These are phyloP conservation scores for Porcisia hertigi DNA, from an alignment of 208 protist species.

Conservation along the genomic window DNA sequence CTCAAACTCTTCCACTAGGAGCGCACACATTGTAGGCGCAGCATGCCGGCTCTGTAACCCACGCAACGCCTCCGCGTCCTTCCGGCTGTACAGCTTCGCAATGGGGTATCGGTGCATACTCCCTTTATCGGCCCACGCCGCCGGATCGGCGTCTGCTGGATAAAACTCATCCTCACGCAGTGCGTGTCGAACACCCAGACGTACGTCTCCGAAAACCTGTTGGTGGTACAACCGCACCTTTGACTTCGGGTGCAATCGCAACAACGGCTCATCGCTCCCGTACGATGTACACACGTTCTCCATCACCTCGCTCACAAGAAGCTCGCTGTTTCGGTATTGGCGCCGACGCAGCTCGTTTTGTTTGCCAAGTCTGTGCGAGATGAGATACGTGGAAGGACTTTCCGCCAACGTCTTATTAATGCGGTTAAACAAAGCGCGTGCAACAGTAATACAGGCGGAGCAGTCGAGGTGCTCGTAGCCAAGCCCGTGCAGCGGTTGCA, in stretches of 20 bases:
- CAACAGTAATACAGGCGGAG: conserved; percentile 77
- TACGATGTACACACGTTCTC: conserved; percentile 58
- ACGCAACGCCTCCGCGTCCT: conserved; percentile 39
- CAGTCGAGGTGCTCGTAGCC: conserved; percentile 78
- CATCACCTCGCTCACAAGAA: conserved; percentile 76
- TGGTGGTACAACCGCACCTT: conserved; percentile 66
- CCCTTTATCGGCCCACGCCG: conserved; percentile 12
- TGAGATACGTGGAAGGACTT: conserved; percentile 42
- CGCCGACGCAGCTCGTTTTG: conserved; percentile 37
- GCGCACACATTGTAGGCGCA: conserved; percentile 45
- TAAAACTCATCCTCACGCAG: conserved; percentile 44
- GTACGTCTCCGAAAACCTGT: conserved; percentile 24
- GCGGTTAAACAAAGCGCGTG: conserved; percentile 42
- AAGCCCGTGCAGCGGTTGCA: conserved; percentile 36
- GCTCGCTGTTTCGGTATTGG: conserved; percentile 68
- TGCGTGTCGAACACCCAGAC: conserved; percentile 5
- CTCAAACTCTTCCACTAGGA: conserved; percentile 65
- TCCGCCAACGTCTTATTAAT: conserved; percentile 70
- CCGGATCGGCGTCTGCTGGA: conserved; percentile 15
- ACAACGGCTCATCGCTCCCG: conserved; percentile 39
- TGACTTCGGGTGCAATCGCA: conserved; percentile 59
- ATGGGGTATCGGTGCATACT: conserved; percentile 23
- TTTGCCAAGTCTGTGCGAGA: conserved; percentile 51
- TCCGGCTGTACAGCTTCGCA: conserved; percentile 50
- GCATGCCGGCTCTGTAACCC: conserved; percentile 23